Evolutionary conservation across 805 yeast species (phyloP).

Genomic region (Pichia insulana): DNA sequence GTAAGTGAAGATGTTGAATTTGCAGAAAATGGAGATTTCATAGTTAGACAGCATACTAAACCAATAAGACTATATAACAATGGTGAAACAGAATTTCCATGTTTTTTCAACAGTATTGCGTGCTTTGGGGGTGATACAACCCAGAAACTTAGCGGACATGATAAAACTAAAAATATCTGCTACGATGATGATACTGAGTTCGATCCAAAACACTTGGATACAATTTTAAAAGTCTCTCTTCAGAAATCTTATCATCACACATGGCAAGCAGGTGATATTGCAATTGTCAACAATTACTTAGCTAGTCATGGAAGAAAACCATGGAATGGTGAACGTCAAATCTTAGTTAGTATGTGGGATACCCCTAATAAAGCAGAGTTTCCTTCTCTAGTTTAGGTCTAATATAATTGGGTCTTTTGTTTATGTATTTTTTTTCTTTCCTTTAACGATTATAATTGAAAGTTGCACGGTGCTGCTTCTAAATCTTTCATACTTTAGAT

Average conservation of each 20-base stretch:
- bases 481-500: no score
- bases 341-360: slow-evolving; percentile 33
- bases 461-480: no score
- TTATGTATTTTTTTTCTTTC: no score
- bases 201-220: slow-evolving; percentile 15
- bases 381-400: no score
- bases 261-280: slow-evolving; percentile 30
- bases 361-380: slow-evolving; percentile 9
- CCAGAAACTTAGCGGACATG: slow-evolving; percentile 5
- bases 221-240: slow-evolving; percentile 13
- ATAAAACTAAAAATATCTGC: slow-evolving; percentile 9
- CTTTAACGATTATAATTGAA: no score
- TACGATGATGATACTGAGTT: slow-evolving; percentile 21
- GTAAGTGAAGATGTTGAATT: slow-evolving; percentile 25
- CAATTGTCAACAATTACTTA: slow-evolving; percentile 28
- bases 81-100: slow-evolving; percentile 11
- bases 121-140: slow-evolving; percentile 16
- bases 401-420: no score
- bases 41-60: slow-evolving; percentile 23
- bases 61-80: slow-evolving; percentile 17
- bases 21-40: slow-evolving; percentile 20
- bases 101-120: slow-evolving; percentile 23
- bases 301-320: slow-evolving; percentile 30
- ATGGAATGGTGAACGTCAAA: slow-evolving; percentile 24
- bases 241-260: slow-evolving; percentile 22